Conservation (phyloP, 305 asterid species). For the Solanum hybrid region DNA sequence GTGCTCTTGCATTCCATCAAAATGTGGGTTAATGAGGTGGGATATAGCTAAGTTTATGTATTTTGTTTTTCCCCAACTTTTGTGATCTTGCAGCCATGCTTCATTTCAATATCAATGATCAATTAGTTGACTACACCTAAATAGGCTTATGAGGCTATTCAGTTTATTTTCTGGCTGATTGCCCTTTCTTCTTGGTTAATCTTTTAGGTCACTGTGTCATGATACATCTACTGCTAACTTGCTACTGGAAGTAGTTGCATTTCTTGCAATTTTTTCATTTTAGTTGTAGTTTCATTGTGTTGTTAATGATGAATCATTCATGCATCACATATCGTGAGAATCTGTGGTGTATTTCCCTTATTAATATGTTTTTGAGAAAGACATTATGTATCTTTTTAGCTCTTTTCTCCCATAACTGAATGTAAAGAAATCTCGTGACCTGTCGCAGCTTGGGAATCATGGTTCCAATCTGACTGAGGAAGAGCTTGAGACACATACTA, state of each 20-base stretch:
- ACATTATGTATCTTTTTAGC: neutral
- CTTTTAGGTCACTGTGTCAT: neutral
- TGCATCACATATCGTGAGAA: neutral
- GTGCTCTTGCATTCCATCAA: neutral
- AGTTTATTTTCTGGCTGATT: neutral
- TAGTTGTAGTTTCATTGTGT: neutral
- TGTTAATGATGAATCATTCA: neutral
- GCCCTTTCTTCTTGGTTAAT: neutral
- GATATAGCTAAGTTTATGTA: neutral
- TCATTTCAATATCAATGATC: neutral
- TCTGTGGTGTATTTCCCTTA: neutral
- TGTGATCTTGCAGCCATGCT: neutral
- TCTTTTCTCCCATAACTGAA: neutral
- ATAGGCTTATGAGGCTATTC: neutral
- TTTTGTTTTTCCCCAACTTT: neutral
- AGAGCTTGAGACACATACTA: slow-evolving; percentile 96
- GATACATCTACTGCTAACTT: neutral
- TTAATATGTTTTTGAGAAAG: neutral
- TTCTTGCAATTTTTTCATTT: neutral
- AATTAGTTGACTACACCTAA: neutral
- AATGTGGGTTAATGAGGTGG: neutral
- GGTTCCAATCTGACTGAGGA: slow-evolving; percentile 94
- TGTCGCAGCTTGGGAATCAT: slow-evolving; percentile 79
- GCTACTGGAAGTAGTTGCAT: slow-evolving; percentile 1
- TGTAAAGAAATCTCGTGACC: neutral